Percentiles rank a stretch among this genome's conserved stretches.
Conservation (phyloP, 192 early-diverging fungal species). For the Linnemannia elongata region DNA sequence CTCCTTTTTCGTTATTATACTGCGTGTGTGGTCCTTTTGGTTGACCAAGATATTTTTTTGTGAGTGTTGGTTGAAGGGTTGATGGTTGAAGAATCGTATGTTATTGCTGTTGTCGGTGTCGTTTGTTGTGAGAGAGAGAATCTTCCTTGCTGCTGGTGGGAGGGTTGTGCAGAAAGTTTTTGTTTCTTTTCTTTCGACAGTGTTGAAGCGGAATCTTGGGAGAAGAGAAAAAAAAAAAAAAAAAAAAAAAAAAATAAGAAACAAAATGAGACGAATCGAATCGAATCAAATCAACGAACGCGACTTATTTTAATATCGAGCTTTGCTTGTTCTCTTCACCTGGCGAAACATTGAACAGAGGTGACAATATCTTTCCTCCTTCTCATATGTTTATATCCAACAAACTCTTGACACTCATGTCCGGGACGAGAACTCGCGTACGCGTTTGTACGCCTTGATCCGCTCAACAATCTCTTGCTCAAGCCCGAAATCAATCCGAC, state of each 20-base stretch:
- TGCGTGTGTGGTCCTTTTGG: neutral
- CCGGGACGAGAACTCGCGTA: slow-evolving; percentile 45
- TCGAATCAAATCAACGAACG: neutral
- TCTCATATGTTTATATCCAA: too few relatives aligned
- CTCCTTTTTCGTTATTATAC: neutral
- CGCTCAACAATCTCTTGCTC: slow-evolving; percentile 54
- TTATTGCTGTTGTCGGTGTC: too few relatives aligned
- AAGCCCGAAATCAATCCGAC: slow-evolving; percentile 41
- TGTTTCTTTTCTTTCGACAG: neutral
- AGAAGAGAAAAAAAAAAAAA: too few relatives aligned
- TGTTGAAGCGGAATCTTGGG: neutral
- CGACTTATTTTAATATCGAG: neutral
- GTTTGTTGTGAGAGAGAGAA: too few relatives aligned
- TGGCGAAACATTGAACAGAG: neutral
- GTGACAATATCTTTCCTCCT: neutral
- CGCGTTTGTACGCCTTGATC: slow-evolving; percentile 50
- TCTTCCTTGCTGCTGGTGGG: too few relatives aligned
- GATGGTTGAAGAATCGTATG: too few relatives aligned
- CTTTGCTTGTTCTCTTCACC: too few relatives aligned
- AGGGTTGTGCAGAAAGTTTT: too few relatives aligned
- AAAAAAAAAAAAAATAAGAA: neutral
- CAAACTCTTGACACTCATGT: neutral
- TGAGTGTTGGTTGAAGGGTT: too few relatives aligned
- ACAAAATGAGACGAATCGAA: neutral
- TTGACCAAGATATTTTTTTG: too few relatives aligned